These are phyloP conservation scores for Monosporascus sp. DNA, from an alignment of 2,329 filamentous ascomycete species.

Conservation along the genomic window DNA sequence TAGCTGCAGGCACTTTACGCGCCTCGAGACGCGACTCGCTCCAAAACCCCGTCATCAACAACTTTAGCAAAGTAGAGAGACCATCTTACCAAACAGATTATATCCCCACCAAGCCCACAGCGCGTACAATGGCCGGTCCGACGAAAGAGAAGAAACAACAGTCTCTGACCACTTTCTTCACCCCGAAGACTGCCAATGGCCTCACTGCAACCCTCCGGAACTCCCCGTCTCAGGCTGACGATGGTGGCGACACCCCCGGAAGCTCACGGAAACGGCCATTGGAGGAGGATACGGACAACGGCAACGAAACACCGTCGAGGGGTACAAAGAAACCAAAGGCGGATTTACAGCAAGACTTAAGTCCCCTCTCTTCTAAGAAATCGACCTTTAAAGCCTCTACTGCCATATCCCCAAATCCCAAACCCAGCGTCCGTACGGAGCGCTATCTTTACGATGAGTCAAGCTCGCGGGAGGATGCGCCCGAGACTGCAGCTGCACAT, in stretches of 20 bases:
- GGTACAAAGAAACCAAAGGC: constrained; percentile 41
- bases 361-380: constrained; percentile 34
- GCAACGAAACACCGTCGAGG: constrained; percentile 35
- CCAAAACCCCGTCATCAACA: background rate
- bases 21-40: background rate
- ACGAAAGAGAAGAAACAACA: constrained; percentile 63
- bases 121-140: constrained; percentile 30
- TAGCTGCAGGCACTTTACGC: background rate
- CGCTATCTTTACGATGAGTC: constrained; percentile 47
- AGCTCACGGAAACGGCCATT: constrained; percentile 46
- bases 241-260: constrained; percentile 17
- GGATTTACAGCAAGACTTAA: constrained; percentile 34
- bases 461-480: constrained; percentile 36
- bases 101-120: background rate
- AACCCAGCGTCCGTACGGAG: constrained; percentile 39
- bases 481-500: constrained; percentile 31
- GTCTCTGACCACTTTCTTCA: constrained; percentile 83
- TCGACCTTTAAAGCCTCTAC: constrained; percentile 14
- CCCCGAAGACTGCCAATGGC: constrained; percentile 52
- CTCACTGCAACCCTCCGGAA: constrained; percentile 32
- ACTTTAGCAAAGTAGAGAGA: background rate
- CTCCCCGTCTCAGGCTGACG: constrained; percentile 24
- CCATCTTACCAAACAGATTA: background rate
- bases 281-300: constrained; percentile 40
- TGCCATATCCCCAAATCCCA: constrained; percentile 12